Conservation (phyloP, 1,139 yeast species). For the Suhomyces panamericanus region DNA sequence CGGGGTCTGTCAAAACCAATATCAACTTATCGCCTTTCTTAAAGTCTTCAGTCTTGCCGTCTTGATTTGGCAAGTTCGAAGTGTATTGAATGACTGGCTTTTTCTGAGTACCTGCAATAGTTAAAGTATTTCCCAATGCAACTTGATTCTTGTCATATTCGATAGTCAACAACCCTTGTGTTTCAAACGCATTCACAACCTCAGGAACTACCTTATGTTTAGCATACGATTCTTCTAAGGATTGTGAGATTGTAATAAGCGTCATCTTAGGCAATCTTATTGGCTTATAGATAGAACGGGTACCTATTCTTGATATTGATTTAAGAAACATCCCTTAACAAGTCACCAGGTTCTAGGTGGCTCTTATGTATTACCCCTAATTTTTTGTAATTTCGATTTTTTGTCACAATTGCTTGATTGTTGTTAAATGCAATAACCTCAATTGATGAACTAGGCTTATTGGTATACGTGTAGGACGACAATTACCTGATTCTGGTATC, state of each 20-base stretch:
- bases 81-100: conserved; percentile 69
- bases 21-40: conserved; percentile 59
- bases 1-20: conserved; percentile 85
- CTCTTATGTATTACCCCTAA: neutral
- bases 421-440: neutral
- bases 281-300: neutral
- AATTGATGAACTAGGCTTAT: neutral
- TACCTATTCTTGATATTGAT: neutral
- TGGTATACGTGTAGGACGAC: neutral
- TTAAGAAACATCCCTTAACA: neutral
- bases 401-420: neutral
- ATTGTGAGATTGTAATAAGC: conserved; percentile 62
- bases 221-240: conserved; percentile 58
- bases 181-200: conserved; percentile 49
- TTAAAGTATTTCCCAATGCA: conserved; percentile 74
- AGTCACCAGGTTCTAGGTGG: neutral
- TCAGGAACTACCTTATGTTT: conserved; percentile 67
- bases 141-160: conserved; percentile 62
- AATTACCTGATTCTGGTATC: no score
- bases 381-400: neutral
- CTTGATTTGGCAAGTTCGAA: conserved; percentile 42
- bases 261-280: conserved; percentile 25
- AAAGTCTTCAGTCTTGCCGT: conserved; percentile 40
- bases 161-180: conserved; percentile 49
- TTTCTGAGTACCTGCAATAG: conserved; percentile 63